Evolutionary conservation across 2,329 filamentous ascomycete species (phyloP).

Genomic region (Zymoseptoria passerinii): DNA sequence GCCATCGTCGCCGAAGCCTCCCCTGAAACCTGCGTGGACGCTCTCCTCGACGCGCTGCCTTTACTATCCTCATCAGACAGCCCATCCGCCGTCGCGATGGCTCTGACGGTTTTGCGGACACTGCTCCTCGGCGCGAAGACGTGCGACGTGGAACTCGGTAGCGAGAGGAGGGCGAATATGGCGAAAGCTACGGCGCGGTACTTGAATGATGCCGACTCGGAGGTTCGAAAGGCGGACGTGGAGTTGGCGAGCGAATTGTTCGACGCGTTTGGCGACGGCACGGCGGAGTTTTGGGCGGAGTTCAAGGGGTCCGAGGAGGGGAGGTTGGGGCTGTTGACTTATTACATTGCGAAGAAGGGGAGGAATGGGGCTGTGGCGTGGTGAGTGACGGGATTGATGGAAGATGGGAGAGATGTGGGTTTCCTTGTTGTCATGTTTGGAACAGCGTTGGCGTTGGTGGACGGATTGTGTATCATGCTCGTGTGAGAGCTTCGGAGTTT

Average conservation of each 20-base stretch:
- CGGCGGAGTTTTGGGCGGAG: conserved; percentile 56
- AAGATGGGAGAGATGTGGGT: not conserved
- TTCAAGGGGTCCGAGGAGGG: conserved; percentile 57
- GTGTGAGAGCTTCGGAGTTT: not conserved
- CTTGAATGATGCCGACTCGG: conserved; percentile 23
- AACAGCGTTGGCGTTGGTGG: not conserved
- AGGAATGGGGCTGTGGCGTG: not conserved
- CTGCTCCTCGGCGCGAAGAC: conserved; percentile 42
- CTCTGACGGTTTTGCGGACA: conserved; percentile 54
- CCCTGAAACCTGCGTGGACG: conserved; percentile 39
- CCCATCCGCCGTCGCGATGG: conserved; percentile 45
- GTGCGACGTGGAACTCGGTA: conserved; percentile 14
- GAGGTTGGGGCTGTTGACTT: conserved; percentile 68
- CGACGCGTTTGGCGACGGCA: conserved; percentile 25
- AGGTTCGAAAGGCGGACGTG: conserved; percentile 59
- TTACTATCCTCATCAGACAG: conserved; percentile 15
- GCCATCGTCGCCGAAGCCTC: conserved; percentile 61
- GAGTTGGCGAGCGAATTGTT: conserved; percentile 69
- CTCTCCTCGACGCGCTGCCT: conserved; percentile 33
- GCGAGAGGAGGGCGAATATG: conserved; percentile 15
- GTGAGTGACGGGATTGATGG: not conserved
- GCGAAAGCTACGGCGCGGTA: conserved; percentile 21
- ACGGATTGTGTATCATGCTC: not conserved
- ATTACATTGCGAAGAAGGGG: conserved; percentile 65
- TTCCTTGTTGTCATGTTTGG: not conserved